Evolutionary conservation across 2,329 filamentous ascomycete species (phyloP).

Genomic region (Chaetomium sp.): DNA sequence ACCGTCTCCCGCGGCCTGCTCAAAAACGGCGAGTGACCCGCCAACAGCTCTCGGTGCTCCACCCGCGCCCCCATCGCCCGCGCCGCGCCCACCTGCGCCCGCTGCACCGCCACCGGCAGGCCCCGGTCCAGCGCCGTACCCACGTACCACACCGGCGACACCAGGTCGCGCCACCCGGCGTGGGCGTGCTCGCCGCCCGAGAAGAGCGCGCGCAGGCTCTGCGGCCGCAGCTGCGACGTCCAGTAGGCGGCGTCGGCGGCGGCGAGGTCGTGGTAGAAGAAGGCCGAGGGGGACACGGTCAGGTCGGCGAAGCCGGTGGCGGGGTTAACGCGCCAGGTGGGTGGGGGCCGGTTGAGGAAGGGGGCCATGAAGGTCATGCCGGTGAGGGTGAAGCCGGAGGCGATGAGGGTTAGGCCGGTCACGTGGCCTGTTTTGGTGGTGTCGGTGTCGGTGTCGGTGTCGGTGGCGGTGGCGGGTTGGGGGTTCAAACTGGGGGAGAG

Average conservation of each 20-base stretch:
- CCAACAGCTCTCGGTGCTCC: conserved; percentile 45
- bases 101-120: conserved; percentile 46
- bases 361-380: conserved; percentile 47
- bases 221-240: conserved; percentile 45
- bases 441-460: neutral
- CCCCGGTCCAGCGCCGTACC: conserved; percentile 47
- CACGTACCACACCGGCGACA: conserved; percentile 49
- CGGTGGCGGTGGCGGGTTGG: no score
- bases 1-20: conserved; percentile 48
- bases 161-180: conserved; percentile 49
- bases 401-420: conserved; percentile 49
- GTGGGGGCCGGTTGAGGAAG: conserved; percentile 47
- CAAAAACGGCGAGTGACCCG: conserved; percentile 54
- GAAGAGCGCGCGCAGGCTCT: conserved; percentile 49
- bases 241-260: conserved; percentile 47
- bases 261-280: conserved; percentile 56
- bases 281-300: conserved; percentile 41
- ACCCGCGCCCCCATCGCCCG: conserved; percentile 43
- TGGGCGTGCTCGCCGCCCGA: conserved; percentile 49
- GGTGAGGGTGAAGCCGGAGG: conserved; percentile 46
- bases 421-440: conserved; percentile 41
- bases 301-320: conserved; percentile 48
- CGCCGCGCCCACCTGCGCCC: conserved; percentile 44
- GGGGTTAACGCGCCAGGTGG: conserved; percentile 44
- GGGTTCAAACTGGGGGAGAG: conserved; percentile 28